Evolutionary conservation across 176 grass and related monocot species (phyloP).

Genomic region (Otatea glauca): DNA sequence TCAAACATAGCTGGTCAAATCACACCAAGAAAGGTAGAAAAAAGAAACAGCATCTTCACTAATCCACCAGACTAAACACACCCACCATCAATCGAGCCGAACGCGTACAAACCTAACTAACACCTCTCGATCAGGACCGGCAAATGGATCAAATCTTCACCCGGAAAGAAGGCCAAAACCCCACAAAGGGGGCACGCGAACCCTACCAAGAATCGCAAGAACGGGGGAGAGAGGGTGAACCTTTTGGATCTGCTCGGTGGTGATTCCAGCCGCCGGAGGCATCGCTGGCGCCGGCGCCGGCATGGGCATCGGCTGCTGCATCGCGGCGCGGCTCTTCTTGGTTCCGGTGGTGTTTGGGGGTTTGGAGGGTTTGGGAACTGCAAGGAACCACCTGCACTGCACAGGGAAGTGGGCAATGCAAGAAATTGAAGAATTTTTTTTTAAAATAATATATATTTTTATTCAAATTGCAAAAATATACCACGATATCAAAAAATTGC

Average conservation of each 20-base stretch:
- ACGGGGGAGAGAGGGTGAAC: constrained; percentile 19
- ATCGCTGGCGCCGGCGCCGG: constrained; percentile 31
- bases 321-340: constrained; percentile 32
- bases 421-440: no score
- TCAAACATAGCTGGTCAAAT: constrained; percentile 37
- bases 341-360: background rate
- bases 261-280: constrained; percentile 46
- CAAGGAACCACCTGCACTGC: background rate
- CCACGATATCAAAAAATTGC: no score
- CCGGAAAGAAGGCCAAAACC: constrained; percentile 11
- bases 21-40: background rate
- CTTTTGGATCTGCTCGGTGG: constrained; percentile 68
- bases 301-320: constrained; percentile 59
- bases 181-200: background rate
- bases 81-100: background rate
- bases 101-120: background rate
- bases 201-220: constrained; percentile 15
- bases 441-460: no score
- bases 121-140: background rate
- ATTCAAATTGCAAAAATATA: no score
- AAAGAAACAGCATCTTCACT: constrained; percentile 6
- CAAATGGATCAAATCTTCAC: constrained; percentile 27
- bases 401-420: background rate
- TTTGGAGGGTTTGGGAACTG: constrained; percentile 11
- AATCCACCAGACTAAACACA: background rate